Evolutionary conservation across 1,284 basidiomycete genomes (phyloP).

Genomic region (Pseudomicrostroma phylloplanum): DNA sequence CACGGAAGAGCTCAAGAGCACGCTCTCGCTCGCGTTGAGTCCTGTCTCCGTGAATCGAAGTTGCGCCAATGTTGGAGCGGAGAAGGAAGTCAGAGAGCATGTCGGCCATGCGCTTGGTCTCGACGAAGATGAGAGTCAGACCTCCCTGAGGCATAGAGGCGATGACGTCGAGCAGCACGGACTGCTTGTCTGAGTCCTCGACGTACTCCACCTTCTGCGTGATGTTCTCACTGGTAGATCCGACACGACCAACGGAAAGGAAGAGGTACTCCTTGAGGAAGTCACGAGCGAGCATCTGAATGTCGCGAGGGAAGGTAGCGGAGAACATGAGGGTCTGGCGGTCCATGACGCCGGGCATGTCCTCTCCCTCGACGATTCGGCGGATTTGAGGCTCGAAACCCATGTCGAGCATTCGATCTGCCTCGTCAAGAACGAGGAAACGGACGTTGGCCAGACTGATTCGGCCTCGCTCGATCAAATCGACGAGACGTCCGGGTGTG

Average conservation of each 20-base stretch:
- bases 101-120: conserved; percentile 99
- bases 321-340: conserved; percentile 99
- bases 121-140: conserved; percentile 92
- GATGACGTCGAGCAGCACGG: conserved; percentile 88
- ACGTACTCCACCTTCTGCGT: conserved; percentile 98
- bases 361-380: conserved; percentile 93
- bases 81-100: conserved; percentile 95
- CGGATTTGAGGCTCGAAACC: conserved; percentile 99
- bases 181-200: conserved; percentile 94
- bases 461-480: conserved; percentile 93
- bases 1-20: conserved; percentile 90
- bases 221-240: conserved; percentile 98
- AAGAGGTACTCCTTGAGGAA: conserved; percentile 82
- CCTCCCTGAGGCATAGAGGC: conserved; percentile 68
- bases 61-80: conserved; percentile 71
- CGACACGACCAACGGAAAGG: conserved; percentile 95
- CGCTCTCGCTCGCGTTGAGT: conserved; percentile 95
- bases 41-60: conserved; percentile 96
- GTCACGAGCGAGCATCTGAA: conserved; percentile 91
- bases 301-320: conserved; percentile 98
- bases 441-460: conserved; percentile 95
- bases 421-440: conserved; percentile 97
- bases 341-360: conserved; percentile 87
- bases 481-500: conserved; percentile 96
- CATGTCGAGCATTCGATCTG: conserved; percentile 99